Conservation (phyloP, 1,284 basidiomycete genomes). For the Phellopilus nigrolimitatus region DNA sequence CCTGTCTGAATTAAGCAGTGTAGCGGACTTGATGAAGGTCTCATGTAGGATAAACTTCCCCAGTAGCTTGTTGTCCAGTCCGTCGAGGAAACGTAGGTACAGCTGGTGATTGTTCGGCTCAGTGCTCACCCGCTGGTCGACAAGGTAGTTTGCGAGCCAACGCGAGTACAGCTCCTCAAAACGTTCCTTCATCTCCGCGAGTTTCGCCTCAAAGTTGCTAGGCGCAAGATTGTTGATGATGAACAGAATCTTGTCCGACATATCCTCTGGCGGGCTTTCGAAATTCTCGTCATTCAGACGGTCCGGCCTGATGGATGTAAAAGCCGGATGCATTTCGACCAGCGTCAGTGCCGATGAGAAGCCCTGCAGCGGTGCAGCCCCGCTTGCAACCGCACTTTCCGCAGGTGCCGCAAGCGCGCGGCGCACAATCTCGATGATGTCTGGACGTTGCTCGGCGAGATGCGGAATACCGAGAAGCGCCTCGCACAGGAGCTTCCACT, state of each 20-base stretch:
- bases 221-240: slow-evolving; percentile 98
- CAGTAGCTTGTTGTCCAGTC: slow-evolving; percentile 62
- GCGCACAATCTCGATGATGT: slow-evolving; percentile 73
- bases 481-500: slow-evolving; percentile 94
- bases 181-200: slow-evolving; percentile 76
- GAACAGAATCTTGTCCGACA: slow-evolving; percentile 94
- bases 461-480: slow-evolving; percentile 86
- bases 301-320: slow-evolving; percentile 73
- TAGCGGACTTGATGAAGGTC: slow-evolving; percentile 84
- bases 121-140: slow-evolving; percentile 91
- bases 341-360: slow-evolving; percentile 30
- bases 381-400: slow-evolving; percentile 35
- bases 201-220: slow-evolving; percentile 86
- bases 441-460: slow-evolving; percentile 82
- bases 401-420: slow-evolving; percentile 57
- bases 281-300: slow-evolving; percentile 52
- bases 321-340: slow-evolving; percentile 50
- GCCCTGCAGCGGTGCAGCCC: slow-evolving; percentile 36
- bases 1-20: slow-evolving; percentile 88
- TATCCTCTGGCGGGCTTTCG: slow-evolving; percentile 75
- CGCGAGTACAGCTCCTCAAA: slow-evolving; percentile 81
- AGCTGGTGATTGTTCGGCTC: slow-evolving; percentile 97
- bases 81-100: slow-evolving; percentile 91
- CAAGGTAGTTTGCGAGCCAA: slow-evolving; percentile 98
- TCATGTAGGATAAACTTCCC: slow-evolving; percentile 86